phyloP scores from a whole-genome alignment of 2,329 filamentous ascomycete genomes.

The Waltergamsia citrina region DNA sequence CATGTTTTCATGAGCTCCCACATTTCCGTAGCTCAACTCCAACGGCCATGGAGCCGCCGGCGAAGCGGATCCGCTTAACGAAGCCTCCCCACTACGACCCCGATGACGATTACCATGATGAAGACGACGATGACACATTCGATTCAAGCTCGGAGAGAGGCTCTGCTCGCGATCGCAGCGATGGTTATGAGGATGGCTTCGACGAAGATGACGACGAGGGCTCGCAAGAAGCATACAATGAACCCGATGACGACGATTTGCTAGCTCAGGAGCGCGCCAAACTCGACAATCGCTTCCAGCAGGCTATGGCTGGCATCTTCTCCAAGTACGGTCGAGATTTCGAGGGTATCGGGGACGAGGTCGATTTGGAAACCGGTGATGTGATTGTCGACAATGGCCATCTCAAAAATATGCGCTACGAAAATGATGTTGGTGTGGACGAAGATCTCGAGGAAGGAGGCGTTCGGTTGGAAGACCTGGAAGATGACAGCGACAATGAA shows the following conservation, averaged over 20 bases:
- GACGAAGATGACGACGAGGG: not conserved
- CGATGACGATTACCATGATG: slow-evolving; percentile 10
- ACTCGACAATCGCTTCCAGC: slow-evolving; percentile 64
- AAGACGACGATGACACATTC: slow-evolving; percentile 30
- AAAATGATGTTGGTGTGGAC: slow-evolving; percentile 34
- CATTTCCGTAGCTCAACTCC: not conserved
- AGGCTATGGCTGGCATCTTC: slow-evolving; percentile 82
- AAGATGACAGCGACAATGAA: slow-evolving; percentile 23
- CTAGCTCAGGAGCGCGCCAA: slow-evolving; percentile 53
- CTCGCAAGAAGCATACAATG: not conserved
- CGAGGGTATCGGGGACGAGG: slow-evolving; percentile 75
- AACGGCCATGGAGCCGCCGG: slow-evolving; percentile 6
- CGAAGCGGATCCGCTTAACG: slow-evolving; percentile 5
- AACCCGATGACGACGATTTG: slow-evolving; percentile 28
- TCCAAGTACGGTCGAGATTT: slow-evolving; percentile 82
- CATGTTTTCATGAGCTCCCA: no score
- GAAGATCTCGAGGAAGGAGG: slow-evolving; percentile 9
- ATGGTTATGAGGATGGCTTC: not conserved
- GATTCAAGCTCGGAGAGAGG: no score
- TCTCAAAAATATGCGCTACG: slow-evolving; percentile 50
- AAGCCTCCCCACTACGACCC: not conserved
- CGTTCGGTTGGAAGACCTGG: no score
- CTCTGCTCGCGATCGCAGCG: no score
- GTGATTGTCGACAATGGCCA: slow-evolving; percentile 92
- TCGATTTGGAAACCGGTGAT: slow-evolving; percentile 71